phyloP scores from a whole-genome alignment of 495 filamentous ascomycete genomes.

The Penicillium turbatum region DNA sequence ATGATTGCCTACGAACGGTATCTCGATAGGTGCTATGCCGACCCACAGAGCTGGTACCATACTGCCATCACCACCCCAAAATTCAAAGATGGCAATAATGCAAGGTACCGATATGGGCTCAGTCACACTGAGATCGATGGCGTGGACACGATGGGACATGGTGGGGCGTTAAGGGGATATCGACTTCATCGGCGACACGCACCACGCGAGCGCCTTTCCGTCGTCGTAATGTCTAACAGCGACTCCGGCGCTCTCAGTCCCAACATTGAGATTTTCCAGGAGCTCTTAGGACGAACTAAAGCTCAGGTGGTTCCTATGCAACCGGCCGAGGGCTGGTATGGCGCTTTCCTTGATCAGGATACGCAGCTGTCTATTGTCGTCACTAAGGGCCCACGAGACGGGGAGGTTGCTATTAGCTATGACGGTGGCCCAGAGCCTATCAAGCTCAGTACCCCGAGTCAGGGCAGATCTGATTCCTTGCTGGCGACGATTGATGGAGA shows the following conservation, averaged over 20 bases:
- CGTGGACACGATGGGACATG: conserved; percentile 25
- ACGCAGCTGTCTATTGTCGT: conserved; percentile 22
- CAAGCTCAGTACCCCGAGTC: conserved; percentile 8
- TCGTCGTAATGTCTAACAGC: conserved; percentile 30
- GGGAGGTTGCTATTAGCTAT: conserved; percentile 22
- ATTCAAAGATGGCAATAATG: conserved; percentile 21
- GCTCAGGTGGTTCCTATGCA: background rate
- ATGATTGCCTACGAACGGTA: conserved; percentile 36
- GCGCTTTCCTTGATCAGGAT: conserved; percentile 27
- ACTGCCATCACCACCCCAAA: conserved; percentile 11
- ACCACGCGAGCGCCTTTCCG: conserved; percentile 23
- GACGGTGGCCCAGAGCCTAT: conserved; percentile 1
- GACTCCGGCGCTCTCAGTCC: conserved; percentile 17
- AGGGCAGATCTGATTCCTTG: conserved; percentile 10
- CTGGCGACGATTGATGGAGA: conserved; percentile 19
- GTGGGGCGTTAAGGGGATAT: conserved; percentile 33
- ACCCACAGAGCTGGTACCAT: conserved; percentile 26
- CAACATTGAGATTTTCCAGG: conserved; percentile 16
- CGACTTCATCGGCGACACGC: conserved; percentile 28
- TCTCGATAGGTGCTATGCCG: conserved; percentile 17
- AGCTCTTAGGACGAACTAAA: conserved; percentile 13
- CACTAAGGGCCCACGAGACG: conserved; percentile 9
- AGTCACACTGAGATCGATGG: conserved; percentile 10
- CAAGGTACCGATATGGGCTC: conserved; percentile 27
- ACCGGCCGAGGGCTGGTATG: conserved; percentile 16